A percentile compares a stretch with the other conserved stretches of the same genome.
phyloP scores from a whole-genome alignment of 1,284 basidiomycete genomes.

The Leccinum fuscescens region DNA sequence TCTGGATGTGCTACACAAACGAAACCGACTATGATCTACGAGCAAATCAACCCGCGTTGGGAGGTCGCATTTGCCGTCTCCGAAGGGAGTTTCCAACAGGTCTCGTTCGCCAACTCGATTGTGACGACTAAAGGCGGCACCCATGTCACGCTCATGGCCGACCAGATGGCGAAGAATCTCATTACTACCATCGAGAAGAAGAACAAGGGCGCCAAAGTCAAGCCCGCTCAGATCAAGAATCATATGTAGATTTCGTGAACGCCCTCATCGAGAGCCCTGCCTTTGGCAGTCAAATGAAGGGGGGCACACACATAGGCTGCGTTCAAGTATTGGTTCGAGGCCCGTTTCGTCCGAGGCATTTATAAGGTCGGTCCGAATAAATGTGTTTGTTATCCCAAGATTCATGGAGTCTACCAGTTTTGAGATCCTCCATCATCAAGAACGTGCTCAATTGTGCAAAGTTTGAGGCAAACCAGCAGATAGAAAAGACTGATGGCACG shows the following conservation, averaged over 20 bases:
- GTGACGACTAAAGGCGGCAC: slow-evolving; percentile 97
- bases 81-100: slow-evolving; percentile 87
- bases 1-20: slow-evolving; percentile 72
- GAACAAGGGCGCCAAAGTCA: slow-evolving; percentile 93
- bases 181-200: slow-evolving; percentile 88
- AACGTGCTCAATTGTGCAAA: too few relatives aligned
- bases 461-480: too few relatives aligned
- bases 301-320: too few relatives aligned
- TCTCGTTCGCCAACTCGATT: slow-evolving; percentile 98
- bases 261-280: slow-evolving; percentile 96
- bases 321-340: too few relatives aligned
- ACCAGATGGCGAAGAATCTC: slow-evolving; percentile 86
- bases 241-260: slow-evolving; percentile 99
- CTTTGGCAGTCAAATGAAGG: slow-evolving; percentile 50
- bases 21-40: slow-evolving; percentile 85
- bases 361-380: too few relatives aligned
- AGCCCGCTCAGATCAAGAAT: slow-evolving; percentile 91
- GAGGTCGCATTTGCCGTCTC: slow-evolving; percentile 96
- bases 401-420: too few relatives aligned
- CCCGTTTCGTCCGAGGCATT: too few relatives aligned
- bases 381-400: too few relatives aligned
- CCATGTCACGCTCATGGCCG: slow-evolving; percentile 86
- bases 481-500: too few relatives aligned
- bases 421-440: too few relatives aligned
- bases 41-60: slow-evolving; percentile 82